Conservation (phyloP, 2,329 filamentous ascomycete genomes). For the Tolypocladium tropicale region DNA sequence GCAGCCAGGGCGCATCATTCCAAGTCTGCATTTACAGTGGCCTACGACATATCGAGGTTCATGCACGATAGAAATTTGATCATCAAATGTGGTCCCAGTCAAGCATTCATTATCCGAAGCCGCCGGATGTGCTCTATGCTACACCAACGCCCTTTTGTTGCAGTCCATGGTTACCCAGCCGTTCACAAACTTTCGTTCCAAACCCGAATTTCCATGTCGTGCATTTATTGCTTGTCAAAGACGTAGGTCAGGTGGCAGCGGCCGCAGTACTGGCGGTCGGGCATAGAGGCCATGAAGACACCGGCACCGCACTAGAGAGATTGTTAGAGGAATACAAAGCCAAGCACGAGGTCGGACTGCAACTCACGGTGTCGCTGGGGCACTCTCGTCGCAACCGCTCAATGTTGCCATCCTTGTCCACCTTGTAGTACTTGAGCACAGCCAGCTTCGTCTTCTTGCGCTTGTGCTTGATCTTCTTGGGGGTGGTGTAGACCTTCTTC, state of each 20-base stretch:
- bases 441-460: slow-evolving; percentile 99
- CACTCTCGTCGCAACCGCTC: slow-evolving; percentile 98
- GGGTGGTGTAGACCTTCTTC: slow-evolving; percentile 99
- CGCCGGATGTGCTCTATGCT: slow-evolving; percentile 30
- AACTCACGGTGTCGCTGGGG: slow-evolving; percentile 74
- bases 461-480: slow-evolving; percentile 99
- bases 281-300: slow-evolving; percentile 99
- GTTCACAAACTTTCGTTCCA: slow-evolving; percentile 18
- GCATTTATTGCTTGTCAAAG: slow-evolving; percentile 54
- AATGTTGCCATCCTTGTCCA: slow-evolving; percentile 98
- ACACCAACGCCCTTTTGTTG: slow-evolving; percentile 30
- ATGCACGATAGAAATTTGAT: not conserved
- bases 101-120: slow-evolving; percentile 29
- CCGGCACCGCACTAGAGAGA: slow-evolving; percentile 79
- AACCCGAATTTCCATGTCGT: slow-evolving; percentile 15
- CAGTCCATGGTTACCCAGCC: slow-evolving; percentile 19
- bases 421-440: slow-evolving; percentile 99
- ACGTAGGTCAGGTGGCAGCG: slow-evolving; percentile 65
- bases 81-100: slow-evolving; percentile 9
- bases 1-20: too few species aligned
- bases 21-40: too few species aligned
- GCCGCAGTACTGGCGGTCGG: slow-evolving; percentile 96
- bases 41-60: slow-evolving; percentile 8
- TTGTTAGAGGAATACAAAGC: too few species aligned
- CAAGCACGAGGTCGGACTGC: not conserved